A percentile compares a stretch with the other conserved stretches of the same genome.
Evolutionary conservation across 495 filamentous ascomycete species (phyloP).

Genomic region (Pseudomonodictys pantanalensis): DNA sequence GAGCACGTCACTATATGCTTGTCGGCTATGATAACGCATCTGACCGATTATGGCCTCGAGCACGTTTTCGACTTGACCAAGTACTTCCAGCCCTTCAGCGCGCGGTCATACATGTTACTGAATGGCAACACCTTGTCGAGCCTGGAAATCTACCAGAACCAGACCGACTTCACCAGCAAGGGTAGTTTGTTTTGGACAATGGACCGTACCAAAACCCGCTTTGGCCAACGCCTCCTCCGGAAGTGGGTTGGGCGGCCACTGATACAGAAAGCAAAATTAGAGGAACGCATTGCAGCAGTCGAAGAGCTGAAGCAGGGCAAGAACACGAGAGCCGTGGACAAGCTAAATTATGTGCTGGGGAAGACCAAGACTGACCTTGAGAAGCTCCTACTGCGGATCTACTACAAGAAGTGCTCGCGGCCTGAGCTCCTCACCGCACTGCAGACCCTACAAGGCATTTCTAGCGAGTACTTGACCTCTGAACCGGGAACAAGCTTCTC

Average conservation of each 20-base stretch:
- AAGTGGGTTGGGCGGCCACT: constrained; percentile 96
- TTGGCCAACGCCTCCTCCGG: constrained; percentile 80
- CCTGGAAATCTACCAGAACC: constrained; percentile 93
- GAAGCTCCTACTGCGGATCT: constrained; percentile 88
- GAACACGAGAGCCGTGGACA: constrained; percentile 65
- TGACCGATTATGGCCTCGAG: constrained; percentile 89
- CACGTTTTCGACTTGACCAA: constrained; percentile 97
- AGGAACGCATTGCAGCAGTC: constrained; percentile 83
- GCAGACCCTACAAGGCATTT: constrained; percentile 78
- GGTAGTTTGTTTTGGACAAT: constrained; percentile 95
- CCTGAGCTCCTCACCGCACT: constrained; percentile 83
- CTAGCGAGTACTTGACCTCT: constrained; percentile 66
- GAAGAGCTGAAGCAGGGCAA: constrained; percentile 77
- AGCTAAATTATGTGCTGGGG: constrained; percentile 63
- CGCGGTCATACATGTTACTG: constrained; percentile 90
- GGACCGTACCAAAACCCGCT: constrained; percentile 86
- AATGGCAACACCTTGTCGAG: constrained; percentile 94
- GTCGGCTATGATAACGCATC: constrained; percentile 93
- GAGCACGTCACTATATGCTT: constrained; percentile 88
- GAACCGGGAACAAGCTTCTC: constrained; percentile 70
- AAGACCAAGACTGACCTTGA: constrained; percentile 82
- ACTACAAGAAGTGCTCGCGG: constrained; percentile 80
- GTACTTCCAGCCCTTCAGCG: constrained; percentile 95
- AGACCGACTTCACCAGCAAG: constrained; percentile 80
- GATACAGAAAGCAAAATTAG: constrained; percentile 70